phyloP scores from a whole-genome alignment of 331 rosid genomes.

The Prunus yedoensis region DNA sequence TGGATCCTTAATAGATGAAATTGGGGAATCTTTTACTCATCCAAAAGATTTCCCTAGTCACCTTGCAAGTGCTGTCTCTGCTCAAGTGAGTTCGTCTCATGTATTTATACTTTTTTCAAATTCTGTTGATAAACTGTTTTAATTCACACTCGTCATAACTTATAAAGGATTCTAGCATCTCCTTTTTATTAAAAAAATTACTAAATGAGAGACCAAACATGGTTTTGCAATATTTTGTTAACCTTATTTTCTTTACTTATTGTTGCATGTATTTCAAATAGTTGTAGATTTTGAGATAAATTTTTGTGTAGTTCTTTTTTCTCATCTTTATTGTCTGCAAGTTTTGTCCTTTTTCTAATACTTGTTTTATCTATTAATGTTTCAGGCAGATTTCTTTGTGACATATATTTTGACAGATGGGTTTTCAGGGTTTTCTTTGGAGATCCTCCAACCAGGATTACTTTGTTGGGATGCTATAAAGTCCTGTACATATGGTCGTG shows the following conservation, averaged over 20 bases:
- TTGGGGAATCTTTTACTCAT: conserved; percentile 64
- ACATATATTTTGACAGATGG: conserved; percentile 89
- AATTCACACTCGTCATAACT: background rate
- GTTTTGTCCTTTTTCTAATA: background rate
- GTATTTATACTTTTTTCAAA: conserved; percentile 1
- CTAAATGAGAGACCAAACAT: too few relatives aligned
- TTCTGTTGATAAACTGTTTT: background rate
- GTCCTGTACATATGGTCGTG: conserved; percentile 38
- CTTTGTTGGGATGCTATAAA: conserved; percentile 59
- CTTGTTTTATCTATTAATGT: background rate
- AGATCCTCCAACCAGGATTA: conserved; percentile 84
- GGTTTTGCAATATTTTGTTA: too few relatives aligned
- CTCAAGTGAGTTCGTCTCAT: conserved; percentile 61
- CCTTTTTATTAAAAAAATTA: background rate
- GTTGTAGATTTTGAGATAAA: background rate
- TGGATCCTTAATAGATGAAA: conserved; percentile 80
- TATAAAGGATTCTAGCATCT: background rate
- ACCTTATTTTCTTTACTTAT: background rate
- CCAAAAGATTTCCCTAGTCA: conserved; percentile 67
- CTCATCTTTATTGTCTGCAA: background rate
- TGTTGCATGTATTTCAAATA: background rate
- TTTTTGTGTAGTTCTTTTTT: background rate
- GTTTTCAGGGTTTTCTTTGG: conserved; percentile 87
- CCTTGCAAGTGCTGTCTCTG: conserved; percentile 75
- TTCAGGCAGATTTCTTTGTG: conserved; percentile 93